phyloP scores from a whole-genome alignment of 768 basidiomycete genomes.

The Pholiota conissans region DNA sequence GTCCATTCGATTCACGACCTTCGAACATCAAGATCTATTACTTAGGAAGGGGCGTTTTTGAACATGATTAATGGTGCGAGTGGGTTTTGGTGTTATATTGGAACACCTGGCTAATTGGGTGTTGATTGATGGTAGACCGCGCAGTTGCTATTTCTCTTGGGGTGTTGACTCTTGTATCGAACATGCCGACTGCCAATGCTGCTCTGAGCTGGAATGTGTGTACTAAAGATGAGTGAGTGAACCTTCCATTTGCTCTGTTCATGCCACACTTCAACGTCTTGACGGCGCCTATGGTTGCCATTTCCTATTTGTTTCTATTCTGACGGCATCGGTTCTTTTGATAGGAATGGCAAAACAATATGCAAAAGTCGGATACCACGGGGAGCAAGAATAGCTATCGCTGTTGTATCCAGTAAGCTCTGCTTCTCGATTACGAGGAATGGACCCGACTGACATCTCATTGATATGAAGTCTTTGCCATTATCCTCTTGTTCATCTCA shows the following conservation, averaged over 20 bases:
- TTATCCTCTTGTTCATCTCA: constrained; percentile 17
- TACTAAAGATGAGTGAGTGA: constrained; percentile 24
- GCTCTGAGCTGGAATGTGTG: constrained; percentile 23
- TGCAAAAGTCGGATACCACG: constrained; percentile 20
- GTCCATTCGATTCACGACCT: not conserved
- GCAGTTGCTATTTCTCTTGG: constrained; percentile 14
- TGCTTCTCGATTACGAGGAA: not conserved
- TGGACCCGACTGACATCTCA: not conserved
- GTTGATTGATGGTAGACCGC: constrained; percentile 13
- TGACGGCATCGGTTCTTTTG: not conserved
- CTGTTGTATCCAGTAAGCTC: constrained; percentile 18
- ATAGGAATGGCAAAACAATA: constrained; percentile 16
- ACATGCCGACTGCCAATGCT: constrained; percentile 23
- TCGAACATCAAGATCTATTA: no score
- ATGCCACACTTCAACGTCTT: not conserved
- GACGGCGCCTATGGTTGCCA: not conserved
- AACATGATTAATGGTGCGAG: constrained; percentile 17
- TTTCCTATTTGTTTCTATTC: not conserved
- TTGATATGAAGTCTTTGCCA: constrained; percentile 16
- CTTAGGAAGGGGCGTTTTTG: not conserved
- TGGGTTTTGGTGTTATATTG: not conserved
- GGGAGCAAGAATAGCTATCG: constrained; percentile 22
- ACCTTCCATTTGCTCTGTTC: not conserved
- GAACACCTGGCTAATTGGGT: not conserved
- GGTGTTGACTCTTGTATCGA: constrained; percentile 17